Base-by-base conservation (phyloP, 805 yeast species). In the Saturnispora quitensis region DNA sequence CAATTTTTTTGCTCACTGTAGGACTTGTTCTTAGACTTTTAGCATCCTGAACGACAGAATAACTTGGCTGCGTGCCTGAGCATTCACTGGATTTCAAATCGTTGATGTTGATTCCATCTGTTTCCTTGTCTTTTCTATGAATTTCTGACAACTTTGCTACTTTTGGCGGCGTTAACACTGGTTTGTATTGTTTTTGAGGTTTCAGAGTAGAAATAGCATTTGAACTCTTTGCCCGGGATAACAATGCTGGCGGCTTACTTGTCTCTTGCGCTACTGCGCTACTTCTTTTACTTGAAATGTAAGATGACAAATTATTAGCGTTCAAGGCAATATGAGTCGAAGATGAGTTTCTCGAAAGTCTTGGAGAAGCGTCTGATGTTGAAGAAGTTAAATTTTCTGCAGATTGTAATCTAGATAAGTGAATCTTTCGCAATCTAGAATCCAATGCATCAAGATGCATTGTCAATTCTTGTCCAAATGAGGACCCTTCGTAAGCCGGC, bases 401-500 rank as follows among this genome's bases (percentile, higher is more conserved):
- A 1, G 48, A 25, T 7, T 50, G 53, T n/a, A 48, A 17, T 43
- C 53, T 35, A 12, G 57, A 48, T 20, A 56, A 18, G 25, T 56
- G 58, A 10, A 62, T 58, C 15, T 56, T 58, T 40, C 59, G 55
- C 22, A 69, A 56, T 28, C 71, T 56, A 6, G 65, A 61, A 46
- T 68, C 68, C 47, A 69, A 54, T 9, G 62, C 50, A 31, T 61
- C 68, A 36, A 69, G 43, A 45, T 68, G 67, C 44, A 64, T 57
- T 9, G 36, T 43, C 20, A 57, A 34, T 31, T 56, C 50, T 6
- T 31, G 18, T 8, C 40, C 47, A 12, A 27, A 17, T 10, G 25
- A 2, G 6, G 44, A 28, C 9, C 56, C 51, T 55, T 71, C 74
- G 64, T 89, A 89, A 2, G 77, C 76, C 0, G 97, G 97, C 2